Evolutionary conservation across 164 flowering plant genomes (phyloP).

Genomic region (Euptelea pleiosperma): DNA sequence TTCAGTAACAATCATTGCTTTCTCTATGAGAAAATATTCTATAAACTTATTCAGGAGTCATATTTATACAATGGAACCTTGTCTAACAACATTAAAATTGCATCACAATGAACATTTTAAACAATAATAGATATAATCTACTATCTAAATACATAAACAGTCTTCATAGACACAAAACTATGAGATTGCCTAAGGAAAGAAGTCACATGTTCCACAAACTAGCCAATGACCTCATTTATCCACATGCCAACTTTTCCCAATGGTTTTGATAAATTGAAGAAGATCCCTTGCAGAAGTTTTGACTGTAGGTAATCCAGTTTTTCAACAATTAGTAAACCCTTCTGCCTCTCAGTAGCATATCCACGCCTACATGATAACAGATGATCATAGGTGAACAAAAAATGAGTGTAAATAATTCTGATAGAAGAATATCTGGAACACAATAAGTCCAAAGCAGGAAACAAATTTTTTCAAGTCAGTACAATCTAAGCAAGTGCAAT

Average conservation of each 20-base stretch:
- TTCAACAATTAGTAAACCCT: conserved; percentile 75
- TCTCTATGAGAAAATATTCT: no score
- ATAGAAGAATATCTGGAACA: not conserved
- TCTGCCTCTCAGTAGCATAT: conserved; percentile 84
- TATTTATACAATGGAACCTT: no score
- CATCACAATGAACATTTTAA: no score
- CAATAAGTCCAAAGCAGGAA: not conserved
- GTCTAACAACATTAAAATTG: no score
- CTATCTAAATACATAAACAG: not conserved
- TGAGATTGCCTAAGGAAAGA: conserved; percentile 1
- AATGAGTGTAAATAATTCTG: not conserved
- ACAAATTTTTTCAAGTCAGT: not conserved
- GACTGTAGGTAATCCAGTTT: conserved; percentile 92
- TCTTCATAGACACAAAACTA: not conserved
- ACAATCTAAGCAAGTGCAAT: not conserved
- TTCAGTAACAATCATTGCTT: no score
- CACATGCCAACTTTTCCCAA: conserved; percentile 55
- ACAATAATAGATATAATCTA: not conserved
- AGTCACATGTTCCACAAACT: conserved; percentile 8
- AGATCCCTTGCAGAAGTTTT: conserved; percentile 59
- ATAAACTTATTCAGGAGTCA: no score
- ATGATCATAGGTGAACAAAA: conserved; percentile 14
- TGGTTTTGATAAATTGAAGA: conserved; percentile 64
- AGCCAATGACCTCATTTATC: conserved; percentile 63
- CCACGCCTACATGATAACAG: conserved; percentile 65